phyloP scores from a whole-genome alignment of 2,329 filamentous ascomycete species.

The Aspergillus jensenii region DNA sequence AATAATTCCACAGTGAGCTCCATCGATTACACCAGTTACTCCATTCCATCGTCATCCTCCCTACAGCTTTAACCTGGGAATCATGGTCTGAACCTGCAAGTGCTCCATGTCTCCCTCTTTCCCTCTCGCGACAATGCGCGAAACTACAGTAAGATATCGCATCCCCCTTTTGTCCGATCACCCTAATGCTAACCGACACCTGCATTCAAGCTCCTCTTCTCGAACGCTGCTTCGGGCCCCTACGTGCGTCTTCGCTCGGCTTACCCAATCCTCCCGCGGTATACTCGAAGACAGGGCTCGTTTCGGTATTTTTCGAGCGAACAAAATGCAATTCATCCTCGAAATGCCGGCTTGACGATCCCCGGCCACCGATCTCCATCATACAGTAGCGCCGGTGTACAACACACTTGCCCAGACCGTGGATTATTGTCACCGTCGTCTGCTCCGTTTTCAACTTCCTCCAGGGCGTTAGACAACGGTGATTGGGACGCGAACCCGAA shows the following conservation, averaged over 20 bases:
- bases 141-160: conserved; percentile 28
- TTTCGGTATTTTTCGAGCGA: conserved; percentile 33
- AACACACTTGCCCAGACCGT: conserved; percentile 17
- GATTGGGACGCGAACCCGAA: conserved; percentile 78
- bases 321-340: conserved; percentile 18
- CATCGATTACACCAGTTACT: neutral
- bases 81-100: conserved; percentile 24
- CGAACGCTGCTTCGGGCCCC: conserved; percentile 20
- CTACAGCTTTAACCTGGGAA: conserved; percentile 8
- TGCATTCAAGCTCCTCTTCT: conserved; percentile 23
- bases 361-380: conserved; percentile 18
- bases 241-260: conserved; percentile 23
- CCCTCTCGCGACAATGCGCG: conserved; percentile 28
- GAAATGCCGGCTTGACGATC: conserved; percentile 11
- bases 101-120: conserved; percentile 23
- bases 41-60: conserved; percentile 7
- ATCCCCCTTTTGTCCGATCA: neutral
- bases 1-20: conserved; percentile 8
- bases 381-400: conserved; percentile 14
- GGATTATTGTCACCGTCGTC: conserved; percentile 18
- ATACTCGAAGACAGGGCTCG: conserved; percentile 17
- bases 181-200: conserved; percentile 6
- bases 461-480: conserved; percentile 31
- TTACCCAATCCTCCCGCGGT: conserved; percentile 19
- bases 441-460: conserved; percentile 34